Percentiles rank a stretch among this genome's conserved stretches.
Evolutionary conservation across 176 grass and related monocot genomes (phyloP).

Genomic region (Cenchrus purpureus): DNA sequence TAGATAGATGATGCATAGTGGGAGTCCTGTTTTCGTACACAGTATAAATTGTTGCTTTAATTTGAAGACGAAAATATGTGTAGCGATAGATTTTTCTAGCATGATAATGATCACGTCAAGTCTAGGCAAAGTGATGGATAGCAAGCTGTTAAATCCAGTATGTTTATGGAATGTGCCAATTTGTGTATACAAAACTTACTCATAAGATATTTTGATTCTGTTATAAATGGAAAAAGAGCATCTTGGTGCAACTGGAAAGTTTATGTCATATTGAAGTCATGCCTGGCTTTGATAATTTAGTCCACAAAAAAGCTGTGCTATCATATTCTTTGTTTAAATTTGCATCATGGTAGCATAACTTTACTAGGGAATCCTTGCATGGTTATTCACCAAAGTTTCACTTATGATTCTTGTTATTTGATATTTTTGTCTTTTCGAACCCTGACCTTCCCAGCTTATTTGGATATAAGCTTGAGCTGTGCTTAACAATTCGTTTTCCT

Average conservation of each 20-base stretch:
- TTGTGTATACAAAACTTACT: not conserved
- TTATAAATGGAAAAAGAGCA: not conserved
- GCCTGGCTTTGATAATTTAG: not conserved
- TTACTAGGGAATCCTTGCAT: not conserved
- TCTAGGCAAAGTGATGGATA: not conserved
- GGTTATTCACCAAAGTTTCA: not conserved
- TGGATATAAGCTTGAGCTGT: not conserved
- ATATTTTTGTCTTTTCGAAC: not conserved
- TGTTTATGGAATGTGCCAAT: not conserved
- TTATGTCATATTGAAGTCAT: not conserved
- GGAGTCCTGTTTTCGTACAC: not conserved
- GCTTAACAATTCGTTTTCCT: not conserved
- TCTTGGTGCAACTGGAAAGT: not conserved
- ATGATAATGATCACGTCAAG: not conserved
- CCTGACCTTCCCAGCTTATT: not conserved
- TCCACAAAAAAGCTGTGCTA: not conserved
- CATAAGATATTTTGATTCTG: not conserved
- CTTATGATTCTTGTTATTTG: conserved; percentile 5
- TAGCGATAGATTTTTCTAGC: not conserved
- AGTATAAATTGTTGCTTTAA: not conserved
- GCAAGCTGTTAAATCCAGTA: not conserved
- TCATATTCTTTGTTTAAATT: not conserved
- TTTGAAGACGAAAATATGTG: not conserved
- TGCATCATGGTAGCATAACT: not conserved
- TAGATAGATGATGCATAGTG: not conserved